Evolutionary conservation across 805 yeast genomes (phyloP), one percentile per base, ranked within the genome.

Genomic region (Saturnispora saitoi): DNA sequence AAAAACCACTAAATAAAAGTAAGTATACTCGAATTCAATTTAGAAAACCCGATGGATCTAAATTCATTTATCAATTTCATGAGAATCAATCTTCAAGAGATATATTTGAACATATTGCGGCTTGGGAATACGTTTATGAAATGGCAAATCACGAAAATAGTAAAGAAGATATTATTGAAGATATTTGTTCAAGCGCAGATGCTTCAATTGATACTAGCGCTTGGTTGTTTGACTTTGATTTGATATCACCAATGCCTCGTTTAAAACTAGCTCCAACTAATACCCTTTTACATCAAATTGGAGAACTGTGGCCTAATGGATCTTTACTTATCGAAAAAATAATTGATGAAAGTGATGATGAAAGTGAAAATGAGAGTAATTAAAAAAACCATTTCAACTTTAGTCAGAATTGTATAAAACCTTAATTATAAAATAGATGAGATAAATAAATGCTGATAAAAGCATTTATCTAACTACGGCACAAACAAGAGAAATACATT

Each of bases 31-130:
- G 67, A 0, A 70, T 81, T 19, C 80, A 83, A 45, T 66, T 81
- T 53, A 73, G 80, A 58, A 64, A 76, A 32, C 79, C 83, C 8
- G 59, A 70, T 32, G 86, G 86, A 2, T 67, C 68, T 43, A 61
- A 80, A 48, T 58, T 72, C 7, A 67, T 78, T 2, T 72, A 74
- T 31, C 70, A 67, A 32, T 71, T 81, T 47, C 54, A 57, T 38
- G 63, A 67, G 30, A 51, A 61, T 2, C 65, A 71, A n/a, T 57
- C 75, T 0, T 52, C 76, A 22, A 61, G 58, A 37, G 80, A 79
- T 40, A 56, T 81, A 2, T 79, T 79, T 56, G 57, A 74, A 43
- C 76, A 67, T 54, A 72, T 79, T 36, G 79, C 75, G 48, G 56
- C 75, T 10, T 65, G 68, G 45, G 45, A 73, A 8, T 56, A 56